Conservation (phyloP, 805 yeast species). For the Metschnikowia peoriensis region DNA sequence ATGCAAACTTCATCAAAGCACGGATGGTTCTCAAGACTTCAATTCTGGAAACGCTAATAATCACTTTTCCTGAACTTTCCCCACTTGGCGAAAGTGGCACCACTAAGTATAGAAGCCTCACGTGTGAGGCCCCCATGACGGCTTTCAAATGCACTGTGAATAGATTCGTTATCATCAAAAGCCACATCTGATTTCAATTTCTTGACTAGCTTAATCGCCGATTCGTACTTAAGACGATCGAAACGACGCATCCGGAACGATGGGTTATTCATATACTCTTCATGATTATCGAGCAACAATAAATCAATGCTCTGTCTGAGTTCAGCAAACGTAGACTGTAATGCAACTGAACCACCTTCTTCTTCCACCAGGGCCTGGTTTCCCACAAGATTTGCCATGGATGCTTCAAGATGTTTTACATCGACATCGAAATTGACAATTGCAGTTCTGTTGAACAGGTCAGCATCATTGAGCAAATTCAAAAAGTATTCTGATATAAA, state of each 20-base stretch:
- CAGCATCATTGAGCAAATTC: constrained; percentile 54
- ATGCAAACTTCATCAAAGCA: constrained; percentile 8
- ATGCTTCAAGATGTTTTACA: constrained; percentile 67
- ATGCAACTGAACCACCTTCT: constrained; percentile 44
- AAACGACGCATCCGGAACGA: constrained; percentile 50
- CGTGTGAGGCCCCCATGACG: constrained; percentile 14
- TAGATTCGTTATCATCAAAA: constrained; percentile 15
- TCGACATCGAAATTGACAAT: constrained; percentile 75
- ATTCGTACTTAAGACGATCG: constrained; percentile 71
- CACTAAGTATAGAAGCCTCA: constrained; percentile 19
- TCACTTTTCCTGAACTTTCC: constrained; percentile 24
- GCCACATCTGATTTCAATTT: constrained; percentile 41
- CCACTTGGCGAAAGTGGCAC: constrained; percentile 34
- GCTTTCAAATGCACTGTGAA: constrained; percentile 7
- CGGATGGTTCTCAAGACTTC: constrained; percentile 16
- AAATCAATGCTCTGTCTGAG: constrained; percentile 77
- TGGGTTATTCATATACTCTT: constrained; percentile 57
- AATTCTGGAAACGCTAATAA: constrained; percentile 20
- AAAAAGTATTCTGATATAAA: constrained; percentile 72
- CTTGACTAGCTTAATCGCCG: constrained; percentile 58
- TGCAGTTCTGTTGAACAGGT: constrained; percentile 57
- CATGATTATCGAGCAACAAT: constrained; percentile 60
- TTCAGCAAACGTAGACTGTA: constrained; percentile 73
- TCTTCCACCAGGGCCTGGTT: constrained; percentile 24
- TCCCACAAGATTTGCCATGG: constrained; percentile 38